Evolutionary conservation across 2,329 filamentous ascomycete species (phyloP), one percentile per base, ranked within the genome.

Genomic region (Aspergillus latus): DNA sequence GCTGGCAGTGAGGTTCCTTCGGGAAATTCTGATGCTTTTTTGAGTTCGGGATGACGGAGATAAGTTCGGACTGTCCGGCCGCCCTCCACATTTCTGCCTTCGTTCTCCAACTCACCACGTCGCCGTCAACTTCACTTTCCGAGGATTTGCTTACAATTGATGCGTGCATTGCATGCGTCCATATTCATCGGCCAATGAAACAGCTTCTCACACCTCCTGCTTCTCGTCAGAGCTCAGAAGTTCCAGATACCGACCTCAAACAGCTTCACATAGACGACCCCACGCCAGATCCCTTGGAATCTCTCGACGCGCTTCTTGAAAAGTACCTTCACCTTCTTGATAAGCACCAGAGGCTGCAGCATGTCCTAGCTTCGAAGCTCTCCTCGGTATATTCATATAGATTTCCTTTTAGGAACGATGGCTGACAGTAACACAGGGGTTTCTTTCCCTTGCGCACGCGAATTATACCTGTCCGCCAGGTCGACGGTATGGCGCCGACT

Each of bases 361-460:
- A 67, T 32, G 65, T 71, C 9, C 54, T 79, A 4, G 68, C 72
- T 5, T 69, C 69, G 37, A 61, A 67, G 8, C 57, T 78, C 9
- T 76, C 76, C 30, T 72, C 70, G 57, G 76, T 79, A 74, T 53
- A 62, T 49, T 62, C 26, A 49, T 11, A 29, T 28, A 28, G 15
- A 1, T 50, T 51, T 11, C 29, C 21, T 16, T 11, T 13, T 28
- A 13, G 5, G 32, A n/a, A 21, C 28, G 36, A 48, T 45, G 21
- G 26, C 49, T 57, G 26, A 57, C 9, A 13, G 26, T 21, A 10
- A 16, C 9, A n/a, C 39, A 81, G 72, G 78, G 78, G 4, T 80
- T 78, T 59, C 66, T 80, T 39, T 73, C 76, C 37, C 73, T 81
- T 32, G 74, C 78, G 16, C 74, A 79, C 55, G 78, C 78, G 37